Evolutionary conservation across 495 filamentous ascomycete species (phyloP), one percentile per base, ranked within the genome.

Genomic region (Xylaria nigripes): DNA sequence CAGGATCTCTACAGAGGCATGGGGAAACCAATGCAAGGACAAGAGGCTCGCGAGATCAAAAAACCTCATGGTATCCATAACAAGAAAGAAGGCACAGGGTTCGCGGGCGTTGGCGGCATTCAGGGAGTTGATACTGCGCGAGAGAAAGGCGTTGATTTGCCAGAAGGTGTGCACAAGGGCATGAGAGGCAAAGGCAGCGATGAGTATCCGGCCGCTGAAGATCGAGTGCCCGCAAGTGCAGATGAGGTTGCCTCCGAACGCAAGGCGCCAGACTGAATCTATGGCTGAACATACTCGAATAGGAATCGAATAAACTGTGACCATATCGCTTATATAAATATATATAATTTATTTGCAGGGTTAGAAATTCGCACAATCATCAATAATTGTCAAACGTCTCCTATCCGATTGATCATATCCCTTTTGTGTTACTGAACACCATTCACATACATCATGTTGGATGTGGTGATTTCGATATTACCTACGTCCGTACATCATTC

Each of bases 11-110:
- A 90, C 68, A 70, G 67, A 0, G 79, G 83, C 0, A 48, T 81
- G 0, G 84, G 84, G 0, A 76, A 81, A 41, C 86, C 86, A 0
- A 69, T 76, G 2, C 69, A 78, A 30, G 87, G 86, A 1, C 75
- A 84, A 72, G 81, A 81, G 10, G 73, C 67, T 47, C 61, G 58
- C 2, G 85, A 93, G 69, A 24, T 81, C 22, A 69, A 81, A 50
- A 79, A 81, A 1, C 55, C 72, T 48, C 66, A 76, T 32, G 55
- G 53, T 5, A 52, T 71, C 1, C 58, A 66, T 18, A 68, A 74
- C 6, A 83, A 81, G 73, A 79, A 76, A 54, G 70, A 81, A 48
- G 58, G 68, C 12, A 45, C 71, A 22, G 81, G 84, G 0, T 51
- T 85, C 3, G 80, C 76, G 40, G 80, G 82, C 1, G 66, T 81